Evolutionary conservation across 352 stramenopile species (phyloP).

Genomic region (Lagenidium giganteum): DNA sequence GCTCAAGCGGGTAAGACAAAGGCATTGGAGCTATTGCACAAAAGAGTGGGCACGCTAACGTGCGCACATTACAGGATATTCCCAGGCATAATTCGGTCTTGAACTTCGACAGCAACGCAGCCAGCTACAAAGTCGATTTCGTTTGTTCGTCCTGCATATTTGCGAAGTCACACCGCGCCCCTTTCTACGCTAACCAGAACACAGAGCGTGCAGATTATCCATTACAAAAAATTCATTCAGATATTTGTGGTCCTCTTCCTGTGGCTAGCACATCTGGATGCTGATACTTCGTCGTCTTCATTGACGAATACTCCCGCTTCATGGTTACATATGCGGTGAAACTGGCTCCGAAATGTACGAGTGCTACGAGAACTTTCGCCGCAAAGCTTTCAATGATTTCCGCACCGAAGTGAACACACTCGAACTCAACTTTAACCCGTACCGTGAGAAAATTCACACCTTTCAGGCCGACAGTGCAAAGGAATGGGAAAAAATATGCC

Average conservation of each 20-base stretch:
- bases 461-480: conserved; percentile 9
- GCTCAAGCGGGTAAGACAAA: conserved; percentile 1
- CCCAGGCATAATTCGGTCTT: conserved; percentile 1
- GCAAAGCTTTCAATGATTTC: conserved; percentile 6
- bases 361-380: conserved; percentile 7
- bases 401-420: neutral
- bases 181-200: conserved; percentile 15
- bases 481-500: conserved; percentile 7
- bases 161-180: conserved; percentile 18
- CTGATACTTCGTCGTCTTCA: conserved; percentile 10
- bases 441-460: neutral
- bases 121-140: conserved; percentile 2
- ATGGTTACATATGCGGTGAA: conserved; percentile 4
- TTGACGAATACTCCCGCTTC: conserved; percentile 6
- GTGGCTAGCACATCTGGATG: conserved; percentile 1
- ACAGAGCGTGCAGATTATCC: conserved; percentile 13
- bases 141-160: conserved; percentile 14
- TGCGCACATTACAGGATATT: conserved; percentile 2
- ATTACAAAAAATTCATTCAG: conserved; percentile 7
- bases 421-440: neutral
- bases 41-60: too few species aligned
- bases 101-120: neutral
- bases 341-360: neutral
- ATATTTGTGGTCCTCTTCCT: conserved; percentile 6
- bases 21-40: neutral